Conservation (phyloP, 495 filamentous ascomycete species). For the Lasiosphaeria ovina region DNA sequence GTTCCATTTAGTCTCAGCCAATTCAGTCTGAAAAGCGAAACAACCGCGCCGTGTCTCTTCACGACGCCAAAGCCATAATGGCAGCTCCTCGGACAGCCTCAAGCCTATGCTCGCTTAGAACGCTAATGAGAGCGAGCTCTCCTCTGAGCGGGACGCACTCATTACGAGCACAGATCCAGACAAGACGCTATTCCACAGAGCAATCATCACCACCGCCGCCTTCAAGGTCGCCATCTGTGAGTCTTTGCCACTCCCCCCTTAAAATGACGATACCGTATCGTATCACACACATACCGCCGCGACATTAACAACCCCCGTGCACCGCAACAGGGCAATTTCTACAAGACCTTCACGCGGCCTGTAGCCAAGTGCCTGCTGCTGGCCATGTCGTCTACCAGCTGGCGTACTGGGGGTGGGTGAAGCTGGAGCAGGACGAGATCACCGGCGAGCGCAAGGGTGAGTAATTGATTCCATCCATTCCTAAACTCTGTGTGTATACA, state of each 20-base stretch:
- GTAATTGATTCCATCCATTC: slow-evolving; percentile 1
- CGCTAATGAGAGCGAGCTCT: not conserved
- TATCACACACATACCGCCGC: not conserved
- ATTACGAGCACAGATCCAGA: not conserved
- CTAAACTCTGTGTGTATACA: too few relatives aligned
- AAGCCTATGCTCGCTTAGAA: not conserved
- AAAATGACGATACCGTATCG: slow-evolving; percentile 10
- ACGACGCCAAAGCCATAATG: not conserved
- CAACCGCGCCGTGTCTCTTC: not conserved
- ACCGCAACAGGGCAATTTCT: slow-evolving; percentile 63
- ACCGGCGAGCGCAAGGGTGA: slow-evolving; percentile 58
- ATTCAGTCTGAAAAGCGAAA: not conserved
- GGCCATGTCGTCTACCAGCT: slow-evolving; percentile 83
- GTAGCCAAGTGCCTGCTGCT: slow-evolving; percentile 83
- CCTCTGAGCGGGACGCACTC: not conserved
- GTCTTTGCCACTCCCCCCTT: not conserved
- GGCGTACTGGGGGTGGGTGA: slow-evolving; percentile 79
- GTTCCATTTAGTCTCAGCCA: too few relatives aligned
- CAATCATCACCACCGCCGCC: not conserved
- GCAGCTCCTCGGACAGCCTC: not conserved
- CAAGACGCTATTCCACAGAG: not conserved
- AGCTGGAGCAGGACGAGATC: slow-evolving; percentile 75
- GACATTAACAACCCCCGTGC: not conserved
- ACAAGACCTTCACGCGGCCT: slow-evolving; percentile 74
- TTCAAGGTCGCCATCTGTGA: not conserved